A percentile compares a stretch with the other conserved stretches of the same genome.
phyloP scores from a whole-genome alignment of 202 grass and related monocot genomes.

The Saccharum hybrid region DNA sequence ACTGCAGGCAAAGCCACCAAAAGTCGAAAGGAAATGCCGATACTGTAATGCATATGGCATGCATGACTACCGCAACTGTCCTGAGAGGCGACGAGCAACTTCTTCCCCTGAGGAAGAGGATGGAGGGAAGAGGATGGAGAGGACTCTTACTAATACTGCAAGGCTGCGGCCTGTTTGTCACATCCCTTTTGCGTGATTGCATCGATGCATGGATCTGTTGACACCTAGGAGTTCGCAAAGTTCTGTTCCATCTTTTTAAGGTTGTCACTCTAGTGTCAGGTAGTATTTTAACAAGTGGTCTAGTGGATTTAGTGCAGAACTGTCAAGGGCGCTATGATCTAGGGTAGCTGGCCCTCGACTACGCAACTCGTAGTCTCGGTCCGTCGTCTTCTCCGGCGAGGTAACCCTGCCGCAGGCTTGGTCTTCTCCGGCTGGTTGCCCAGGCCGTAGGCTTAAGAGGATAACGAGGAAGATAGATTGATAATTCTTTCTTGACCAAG shows the following conservation, averaged over 20 bases:
- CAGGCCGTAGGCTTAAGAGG: too few relatives aligned
- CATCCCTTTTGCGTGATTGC: background rate
- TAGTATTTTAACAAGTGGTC: background rate
- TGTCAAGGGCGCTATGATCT: too few relatives aligned
- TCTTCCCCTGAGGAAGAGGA: background rate
- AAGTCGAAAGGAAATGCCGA: background rate
- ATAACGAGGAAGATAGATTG: too few relatives aligned
- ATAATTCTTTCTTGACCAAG: too few relatives aligned
- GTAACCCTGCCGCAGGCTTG: too few relatives aligned
- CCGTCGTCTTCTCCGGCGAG: too few relatives aligned
- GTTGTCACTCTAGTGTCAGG: background rate
- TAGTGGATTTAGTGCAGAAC: background rate
- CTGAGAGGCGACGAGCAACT: background rate
- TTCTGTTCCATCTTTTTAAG: background rate
- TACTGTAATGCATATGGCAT: background rate
- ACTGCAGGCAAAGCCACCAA: constrained; percentile 23
- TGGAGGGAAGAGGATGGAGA: background rate
- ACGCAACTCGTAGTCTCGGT: too few relatives aligned
- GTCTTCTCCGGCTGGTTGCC: too few relatives aligned
- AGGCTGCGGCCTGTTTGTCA: background rate
- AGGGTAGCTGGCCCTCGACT: too few relatives aligned
- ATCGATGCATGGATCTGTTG: background rate
- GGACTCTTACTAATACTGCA: background rate
- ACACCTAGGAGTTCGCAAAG: background rate
- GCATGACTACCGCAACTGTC: constrained; percentile 38